Evolutionary conservation across 352 stramenopile genomes (phyloP).

Genomic region (Lagenidium sp.): DNA sequence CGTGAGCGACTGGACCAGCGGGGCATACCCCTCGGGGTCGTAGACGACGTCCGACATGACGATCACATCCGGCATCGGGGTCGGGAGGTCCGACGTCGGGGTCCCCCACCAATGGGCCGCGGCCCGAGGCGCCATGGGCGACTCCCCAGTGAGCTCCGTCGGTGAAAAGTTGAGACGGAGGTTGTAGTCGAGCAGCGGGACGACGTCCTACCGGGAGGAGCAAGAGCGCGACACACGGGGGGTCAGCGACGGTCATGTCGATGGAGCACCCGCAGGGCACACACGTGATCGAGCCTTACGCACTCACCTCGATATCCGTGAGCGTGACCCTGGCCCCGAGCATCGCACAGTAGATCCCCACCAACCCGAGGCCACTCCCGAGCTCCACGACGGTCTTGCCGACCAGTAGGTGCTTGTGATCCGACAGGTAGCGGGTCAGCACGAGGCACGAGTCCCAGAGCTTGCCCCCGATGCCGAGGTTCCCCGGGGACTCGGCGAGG

Average conservation of each 20-base stretch:
- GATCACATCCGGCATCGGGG: constrained; percentile 44
- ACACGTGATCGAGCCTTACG: too few species aligned
- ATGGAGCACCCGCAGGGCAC: too few species aligned
- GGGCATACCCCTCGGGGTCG: constrained; percentile 61
- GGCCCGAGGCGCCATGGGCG: constrained; percentile 8
- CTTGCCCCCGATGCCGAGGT: constrained; percentile 74
- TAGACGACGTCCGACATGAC: constrained; percentile 79
- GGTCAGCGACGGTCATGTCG: too few species aligned
- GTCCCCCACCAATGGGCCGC: constrained; percentile 53
- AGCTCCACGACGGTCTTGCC: constrained; percentile 56
- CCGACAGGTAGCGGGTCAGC: constrained; percentile 48
- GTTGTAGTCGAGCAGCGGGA: constrained; percentile 72
- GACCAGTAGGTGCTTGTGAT: constrained; percentile 22
- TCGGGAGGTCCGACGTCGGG: constrained; percentile 18
- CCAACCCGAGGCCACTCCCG: constrained; percentile 61
- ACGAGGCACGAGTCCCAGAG: constrained; percentile 79
- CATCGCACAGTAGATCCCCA: constrained; percentile 65
- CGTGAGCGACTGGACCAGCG: constrained; percentile 48
- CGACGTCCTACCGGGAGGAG: too few species aligned
- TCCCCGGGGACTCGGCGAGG: constrained; percentile 63
- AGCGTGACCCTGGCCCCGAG: constrained; percentile 51
- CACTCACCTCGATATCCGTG: constrained; percentile 73
- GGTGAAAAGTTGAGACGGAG: constrained; percentile 65
- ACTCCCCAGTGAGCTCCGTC: neutral
- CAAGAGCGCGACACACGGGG: too few species aligned